phyloP scores from a whole-genome alignment of 2,329 filamentous ascomycete genomes.

The Hypoxylon sp. region DNA sequence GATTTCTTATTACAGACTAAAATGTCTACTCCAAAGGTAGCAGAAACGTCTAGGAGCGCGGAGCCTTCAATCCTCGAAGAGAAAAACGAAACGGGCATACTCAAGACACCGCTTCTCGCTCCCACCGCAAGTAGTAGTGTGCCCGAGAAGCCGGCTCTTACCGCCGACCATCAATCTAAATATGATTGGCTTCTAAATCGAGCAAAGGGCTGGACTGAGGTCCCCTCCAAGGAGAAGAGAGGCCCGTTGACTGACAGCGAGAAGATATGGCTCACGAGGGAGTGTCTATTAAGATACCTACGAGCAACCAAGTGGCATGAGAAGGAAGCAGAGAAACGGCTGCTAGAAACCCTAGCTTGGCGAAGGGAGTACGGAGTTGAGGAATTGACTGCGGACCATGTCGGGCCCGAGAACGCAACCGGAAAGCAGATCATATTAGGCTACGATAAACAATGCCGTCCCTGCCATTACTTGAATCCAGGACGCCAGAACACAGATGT shows the following conservation, averaged over 20 bases:
- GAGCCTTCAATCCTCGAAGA: conserved; percentile 45
- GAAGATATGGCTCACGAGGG: conserved; percentile 89
- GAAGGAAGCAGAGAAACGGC: conserved; percentile 80
- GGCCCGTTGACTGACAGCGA: conserved; percentile 83
- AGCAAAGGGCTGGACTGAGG: conserved; percentile 78
- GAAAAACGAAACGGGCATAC: conserved; percentile 47
- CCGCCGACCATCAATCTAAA: conserved; percentile 83
- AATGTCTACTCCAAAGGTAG: conserved; percentile 38
- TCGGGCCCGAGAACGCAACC: conserved; percentile 94
- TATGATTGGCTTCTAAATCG: conserved; percentile 82
- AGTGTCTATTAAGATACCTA: conserved; percentile 93
- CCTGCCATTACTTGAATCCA: conserved; percentile 91
- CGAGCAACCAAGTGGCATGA: conserved; percentile 93
- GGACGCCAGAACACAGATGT: conserved; percentile 93
- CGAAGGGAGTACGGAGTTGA: conserved; percentile 90
- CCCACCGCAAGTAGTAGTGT: conserved; percentile 73
- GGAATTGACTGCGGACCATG: conserved; percentile 85
- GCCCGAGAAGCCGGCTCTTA: conserved; percentile 71
- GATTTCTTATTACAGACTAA: conserved; percentile 1
- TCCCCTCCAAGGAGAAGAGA: conserved; percentile 71
- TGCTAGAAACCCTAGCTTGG: conserved; percentile 87
- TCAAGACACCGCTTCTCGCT: conserved; percentile 70
- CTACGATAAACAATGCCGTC: conserved; percentile 87
- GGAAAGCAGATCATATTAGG: conserved; percentile 94
- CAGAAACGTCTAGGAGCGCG: conserved; percentile 22